Evolutionary conservation across 306 rosid genomes (phyloP).

Genomic region (Dryas drummondii): DNA sequence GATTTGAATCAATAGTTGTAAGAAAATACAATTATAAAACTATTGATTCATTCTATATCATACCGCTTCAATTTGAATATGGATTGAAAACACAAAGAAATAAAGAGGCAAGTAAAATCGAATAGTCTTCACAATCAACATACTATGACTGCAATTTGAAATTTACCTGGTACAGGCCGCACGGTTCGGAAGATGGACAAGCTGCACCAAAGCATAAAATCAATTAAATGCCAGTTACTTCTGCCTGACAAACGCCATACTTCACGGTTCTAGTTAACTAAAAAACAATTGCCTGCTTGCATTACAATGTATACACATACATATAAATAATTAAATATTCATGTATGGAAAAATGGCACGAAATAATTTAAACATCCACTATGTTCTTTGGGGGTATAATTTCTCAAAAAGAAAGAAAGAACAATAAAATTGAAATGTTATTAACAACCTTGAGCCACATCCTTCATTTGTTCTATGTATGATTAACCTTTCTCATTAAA

Average conservation of each 20-base stretch:
- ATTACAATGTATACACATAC: not conserved
- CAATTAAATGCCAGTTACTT: not conserved
- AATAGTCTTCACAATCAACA: too few species aligned
- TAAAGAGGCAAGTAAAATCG: too few species aligned
- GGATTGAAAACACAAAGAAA: too few species aligned
- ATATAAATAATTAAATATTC: not conserved
- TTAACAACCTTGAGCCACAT: not conserved
- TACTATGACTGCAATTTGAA: not conserved
- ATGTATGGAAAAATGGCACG: not conserved
- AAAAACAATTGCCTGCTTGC: not conserved
- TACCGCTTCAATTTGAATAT: too few species aligned
- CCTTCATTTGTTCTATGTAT: not conserved
- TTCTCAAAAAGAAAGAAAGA: not conserved
- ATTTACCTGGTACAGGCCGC: not conserved
- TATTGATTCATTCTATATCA: too few species aligned
- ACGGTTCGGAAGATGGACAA: not conserved
- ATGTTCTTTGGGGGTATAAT: not conserved
- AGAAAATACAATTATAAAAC: too few species aligned
- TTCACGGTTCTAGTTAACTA: not conserved
- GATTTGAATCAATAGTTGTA: too few species aligned
- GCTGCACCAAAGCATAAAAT: not conserved
- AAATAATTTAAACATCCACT: not conserved
- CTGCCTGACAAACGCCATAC: not conserved
- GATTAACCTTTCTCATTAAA: too few species aligned
- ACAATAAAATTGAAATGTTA: not conserved